Base-by-base conservation (phyloP, 2,329 filamentous ascomycete species). In the Talaromyces sp. region DNA sequence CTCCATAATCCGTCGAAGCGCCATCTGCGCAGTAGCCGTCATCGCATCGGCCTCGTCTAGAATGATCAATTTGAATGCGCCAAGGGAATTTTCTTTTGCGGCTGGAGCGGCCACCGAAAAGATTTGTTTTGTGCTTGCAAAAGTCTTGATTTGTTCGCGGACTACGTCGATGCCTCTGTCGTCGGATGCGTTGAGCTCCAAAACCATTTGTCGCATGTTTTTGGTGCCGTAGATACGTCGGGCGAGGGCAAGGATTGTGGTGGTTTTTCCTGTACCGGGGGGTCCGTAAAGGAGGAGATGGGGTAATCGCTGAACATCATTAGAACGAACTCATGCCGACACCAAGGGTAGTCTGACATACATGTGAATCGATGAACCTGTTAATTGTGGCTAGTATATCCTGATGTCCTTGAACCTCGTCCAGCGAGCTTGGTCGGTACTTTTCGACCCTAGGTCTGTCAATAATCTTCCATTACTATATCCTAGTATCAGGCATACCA, bases 1-100 rank as follows among this genome's bases (percentile, higher is more conserved):
- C 76, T 99, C 95, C 95, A 99, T 99, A 74, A 99, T 98, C 57
- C 95, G 85, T 67, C 95, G 87, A 63, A 99, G 83, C 0, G 95
- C 95, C 94, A 99, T 99, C 79, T 99, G 95, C 6, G 95, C 95
- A 0, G 94, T 96, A 62, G 92, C 90, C n/a, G 95, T 99, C 95
- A 99, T 99, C 62, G 95, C 95, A 77, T 99, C 95, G n/a, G 95
- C 95, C 82, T 99, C 95, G 77, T 99, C 95, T 4, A 99, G 87
- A 63, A 99, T 92, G 75, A 99, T 98, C 70, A 99, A 87, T 82
- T 99, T 99, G 83, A 90, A 99, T 3, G 86, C 86, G 0, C 91
- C 92, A 31, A 94, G 79, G 5, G 81, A 78, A 13, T 78, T 76
- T 37, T 84, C 79, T 22, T 48, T 64, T 52, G 65, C 45, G 16